A percentile compares a stretch with the other conserved stretches of the same genome.
phyloP scores from a whole-genome alignment of 768 basidiomycete species.

The Leccinellum rugosiceps region DNA sequence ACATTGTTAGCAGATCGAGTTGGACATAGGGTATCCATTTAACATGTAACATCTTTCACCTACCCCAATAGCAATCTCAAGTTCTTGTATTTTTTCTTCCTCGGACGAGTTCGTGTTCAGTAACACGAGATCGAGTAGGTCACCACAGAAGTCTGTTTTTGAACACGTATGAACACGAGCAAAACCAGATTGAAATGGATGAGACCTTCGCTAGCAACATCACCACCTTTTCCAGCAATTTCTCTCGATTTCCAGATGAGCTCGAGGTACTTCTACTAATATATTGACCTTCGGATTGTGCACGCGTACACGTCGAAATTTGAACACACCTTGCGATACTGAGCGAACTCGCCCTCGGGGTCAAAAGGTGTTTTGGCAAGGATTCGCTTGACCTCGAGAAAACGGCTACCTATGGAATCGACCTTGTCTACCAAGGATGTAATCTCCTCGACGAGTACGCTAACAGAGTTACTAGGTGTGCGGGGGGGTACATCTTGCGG shows the following conservation, averaged over 20 bases:
- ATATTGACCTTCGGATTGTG: neutral
- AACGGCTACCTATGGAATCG: neutral
- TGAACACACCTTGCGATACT: neutral
- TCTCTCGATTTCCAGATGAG: neutral
- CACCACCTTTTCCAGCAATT: neutral
- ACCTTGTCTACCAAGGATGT: neutral
- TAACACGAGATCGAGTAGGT: neutral
- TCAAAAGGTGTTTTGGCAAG: neutral
- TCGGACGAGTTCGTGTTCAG: neutral
- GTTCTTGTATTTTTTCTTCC: neutral
- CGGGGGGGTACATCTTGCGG: neutral
- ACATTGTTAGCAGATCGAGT: neutral
- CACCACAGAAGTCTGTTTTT: neutral
- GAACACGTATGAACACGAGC: neutral
- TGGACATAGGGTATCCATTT: neutral
- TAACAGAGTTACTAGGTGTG: neutral
- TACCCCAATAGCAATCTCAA: neutral
- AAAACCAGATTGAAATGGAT: neutral
- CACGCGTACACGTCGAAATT: neutral
- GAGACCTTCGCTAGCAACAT: neutral
- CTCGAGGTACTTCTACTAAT: neutral
- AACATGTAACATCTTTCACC: neutral
- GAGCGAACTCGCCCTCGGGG: neutral
- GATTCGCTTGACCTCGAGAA: neutral
- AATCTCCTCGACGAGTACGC: neutral